These are phyloP conservation scores for Pelargonium hybrid DNA, from an alignment of 441 rosid genomes.

Conservation along the genomic window DNA sequence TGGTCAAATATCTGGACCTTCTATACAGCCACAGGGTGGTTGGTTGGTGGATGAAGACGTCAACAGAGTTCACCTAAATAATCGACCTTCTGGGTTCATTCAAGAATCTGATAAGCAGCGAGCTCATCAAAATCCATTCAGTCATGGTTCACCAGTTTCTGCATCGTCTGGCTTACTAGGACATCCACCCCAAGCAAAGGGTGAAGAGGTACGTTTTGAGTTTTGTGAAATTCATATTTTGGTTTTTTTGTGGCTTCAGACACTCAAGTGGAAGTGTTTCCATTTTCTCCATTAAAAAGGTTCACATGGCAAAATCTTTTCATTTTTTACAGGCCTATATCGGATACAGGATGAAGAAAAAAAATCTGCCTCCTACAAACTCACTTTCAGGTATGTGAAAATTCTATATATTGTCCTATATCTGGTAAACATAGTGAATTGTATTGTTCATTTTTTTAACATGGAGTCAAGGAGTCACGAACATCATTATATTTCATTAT, in stretches of 20 bases:
- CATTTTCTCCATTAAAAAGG: background rate
- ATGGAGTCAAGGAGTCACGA: too few relatives aligned
- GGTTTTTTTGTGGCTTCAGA: background rate
- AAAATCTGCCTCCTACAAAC: slow-evolving; percentile 31
- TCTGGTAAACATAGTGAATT: background rate
- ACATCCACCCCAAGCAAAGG: background rate
- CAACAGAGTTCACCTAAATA: slow-evolving; percentile 11
- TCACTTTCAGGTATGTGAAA: slow-evolving; percentile 49
- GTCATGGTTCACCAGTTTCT: background rate
- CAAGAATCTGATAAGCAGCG: background rate
- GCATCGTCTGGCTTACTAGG: background rate
- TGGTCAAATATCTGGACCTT: slow-evolving; percentile 9
- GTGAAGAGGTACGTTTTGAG: background rate
- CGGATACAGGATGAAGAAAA: slow-evolving; percentile 44
- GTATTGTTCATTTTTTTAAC: background rate
- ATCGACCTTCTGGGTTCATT: slow-evolving; percentile 1
- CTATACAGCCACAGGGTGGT: background rate
- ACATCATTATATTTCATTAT: too few relatives aligned
- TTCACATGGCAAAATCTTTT: slow-evolving; percentile 5
- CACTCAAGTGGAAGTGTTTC: background rate
- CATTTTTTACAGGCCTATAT: slow-evolving; percentile 31
- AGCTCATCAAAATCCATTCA: background rate
- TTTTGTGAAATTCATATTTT: background rate
- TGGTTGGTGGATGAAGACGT: slow-evolving; percentile 2
- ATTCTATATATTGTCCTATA: slow-evolving; percentile 2